A percentile compares a stretch with the other conserved stretches of the same genome.
These are phyloP conservation scores for Arthroderma sp. DNA, from an alignment of 2,329 filamentous ascomycete genomes.

Conservation along the genomic window DNA sequence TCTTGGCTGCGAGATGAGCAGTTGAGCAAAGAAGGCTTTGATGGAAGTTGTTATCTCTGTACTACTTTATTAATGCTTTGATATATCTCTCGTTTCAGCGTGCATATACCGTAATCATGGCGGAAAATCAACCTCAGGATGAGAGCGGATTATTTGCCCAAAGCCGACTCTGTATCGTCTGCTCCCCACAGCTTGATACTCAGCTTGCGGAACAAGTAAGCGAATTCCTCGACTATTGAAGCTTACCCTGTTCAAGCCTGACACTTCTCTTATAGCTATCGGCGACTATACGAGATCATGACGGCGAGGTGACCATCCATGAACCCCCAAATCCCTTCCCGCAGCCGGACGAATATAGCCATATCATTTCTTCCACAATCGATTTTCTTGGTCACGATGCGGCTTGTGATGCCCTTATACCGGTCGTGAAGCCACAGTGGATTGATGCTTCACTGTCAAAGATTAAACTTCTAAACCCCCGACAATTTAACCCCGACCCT, in stretches of 20 bases:
- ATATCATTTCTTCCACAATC: constrained; percentile 62
- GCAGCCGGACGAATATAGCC: constrained; percentile 39
- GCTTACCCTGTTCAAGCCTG: neutral
- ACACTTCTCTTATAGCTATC: constrained; percentile 11
- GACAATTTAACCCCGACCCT: constrained; percentile 82
- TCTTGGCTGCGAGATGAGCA: no score
- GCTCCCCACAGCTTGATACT: constrained; percentile 26
- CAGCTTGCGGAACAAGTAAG: constrained; percentile 30
- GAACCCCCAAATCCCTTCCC: constrained; percentile 24
- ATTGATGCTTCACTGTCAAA: constrained; percentile 56
- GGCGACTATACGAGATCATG: constrained; percentile 33
- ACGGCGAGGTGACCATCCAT: constrained; percentile 35
- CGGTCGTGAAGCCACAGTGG: constrained; percentile 75
- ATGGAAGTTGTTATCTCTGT: no score
- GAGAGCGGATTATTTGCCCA: constrained; percentile 30
- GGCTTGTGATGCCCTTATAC: constrained; percentile 63
- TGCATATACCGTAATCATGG: constrained; percentile 12
- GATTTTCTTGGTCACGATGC: constrained; percentile 81
- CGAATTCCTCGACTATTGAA: neutral
- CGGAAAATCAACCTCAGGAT: constrained; percentile 11
- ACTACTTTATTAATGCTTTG: no score
- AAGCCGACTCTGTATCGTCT: constrained; percentile 34
- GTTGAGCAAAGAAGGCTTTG: no score
- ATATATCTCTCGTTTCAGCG: no score
- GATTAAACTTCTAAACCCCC: constrained; percentile 59